Evolutionary conservation across 2,329 filamentous ascomycete genomes (phyloP).

Genomic region (Cordyceps fumosorosea): DNA sequence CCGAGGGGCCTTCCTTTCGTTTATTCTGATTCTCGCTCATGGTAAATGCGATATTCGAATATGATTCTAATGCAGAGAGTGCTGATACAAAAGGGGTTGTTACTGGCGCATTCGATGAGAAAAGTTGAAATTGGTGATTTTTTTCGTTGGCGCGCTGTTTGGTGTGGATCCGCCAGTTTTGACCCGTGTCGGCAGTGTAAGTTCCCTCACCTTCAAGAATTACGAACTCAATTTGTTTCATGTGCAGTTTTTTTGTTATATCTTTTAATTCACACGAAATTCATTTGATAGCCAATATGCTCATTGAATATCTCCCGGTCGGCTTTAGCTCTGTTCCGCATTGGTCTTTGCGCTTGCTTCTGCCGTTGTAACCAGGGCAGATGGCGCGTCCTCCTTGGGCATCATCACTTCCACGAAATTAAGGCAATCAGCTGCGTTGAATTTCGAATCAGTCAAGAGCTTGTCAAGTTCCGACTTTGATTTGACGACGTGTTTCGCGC

Average conservation of each 20-base stretch:
- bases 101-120: background rate
- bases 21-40: slow-evolving; percentile 30
- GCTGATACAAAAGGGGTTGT: background rate
- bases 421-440: slow-evolving; percentile 48
- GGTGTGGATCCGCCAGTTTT: slow-evolving; percentile 1
- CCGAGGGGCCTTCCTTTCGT: slow-evolving; percentile 27
- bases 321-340: slow-evolving; percentile 28
- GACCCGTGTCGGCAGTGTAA: background rate
- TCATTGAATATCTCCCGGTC: background rate
- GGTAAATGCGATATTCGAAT: background rate
- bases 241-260: background rate
- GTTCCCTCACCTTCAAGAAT: background rate
- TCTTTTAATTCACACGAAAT: background rate
- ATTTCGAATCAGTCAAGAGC: slow-evolving; percentile 57
- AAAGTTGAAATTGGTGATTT: background rate
- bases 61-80: background rate
- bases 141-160: background rate
- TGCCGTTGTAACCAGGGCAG: slow-evolving; percentile 61
- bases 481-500: slow-evolving; percentile 60
- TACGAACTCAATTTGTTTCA: background rate
- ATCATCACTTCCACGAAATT: slow-evolving; percentile 80
- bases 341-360: slow-evolving; percentile 66
- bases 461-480: slow-evolving; percentile 62
- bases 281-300: background rate
- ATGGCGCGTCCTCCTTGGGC: slow-evolving; percentile 70